Conservation (phyloP, 768 basidiomycete species). For the Coprinellus micaceus region DNA sequence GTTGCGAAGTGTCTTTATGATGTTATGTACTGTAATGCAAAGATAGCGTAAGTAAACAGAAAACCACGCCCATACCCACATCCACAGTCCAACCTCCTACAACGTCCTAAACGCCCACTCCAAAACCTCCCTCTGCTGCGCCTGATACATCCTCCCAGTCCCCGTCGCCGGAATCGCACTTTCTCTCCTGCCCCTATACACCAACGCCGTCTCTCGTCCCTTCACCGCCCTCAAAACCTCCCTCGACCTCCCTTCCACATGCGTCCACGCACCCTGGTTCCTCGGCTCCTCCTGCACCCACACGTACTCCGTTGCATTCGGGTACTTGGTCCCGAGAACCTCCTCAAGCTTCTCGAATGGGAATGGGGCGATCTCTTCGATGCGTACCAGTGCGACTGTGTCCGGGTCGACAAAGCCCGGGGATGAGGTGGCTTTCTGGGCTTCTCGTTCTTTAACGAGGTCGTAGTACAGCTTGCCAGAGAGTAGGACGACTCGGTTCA, state of each 20-base stretch:
- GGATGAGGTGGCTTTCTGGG: slow-evolving; percentile 19
- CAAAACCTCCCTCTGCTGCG: slow-evolving; percentile 61
- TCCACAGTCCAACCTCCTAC: neutral
- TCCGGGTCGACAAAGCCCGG: slow-evolving; percentile 32
- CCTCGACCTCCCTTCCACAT: slow-evolving; percentile 57
- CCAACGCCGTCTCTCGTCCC: slow-evolving; percentile 26
- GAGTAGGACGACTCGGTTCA: slow-evolving; percentile 67
- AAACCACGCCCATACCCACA: too few relatives aligned
- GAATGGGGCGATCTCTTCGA: slow-evolving; percentile 89
- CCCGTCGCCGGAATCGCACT: slow-evolving; percentile 78
- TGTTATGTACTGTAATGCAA: too few relatives aligned
- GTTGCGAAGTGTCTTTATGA: too few relatives aligned
- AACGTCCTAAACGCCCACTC: slow-evolving; percentile 53
- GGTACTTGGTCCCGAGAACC: slow-evolving; percentile 44
- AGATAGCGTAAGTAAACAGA: too few relatives aligned
- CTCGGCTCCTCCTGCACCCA: slow-evolving; percentile 89
- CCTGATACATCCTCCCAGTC: slow-evolving; percentile 61
- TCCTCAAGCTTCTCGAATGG: slow-evolving; percentile 57
- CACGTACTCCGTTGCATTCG: slow-evolving; percentile 35
- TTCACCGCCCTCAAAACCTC: slow-evolving; percentile 43
- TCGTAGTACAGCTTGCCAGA: slow-evolving; percentile 90
- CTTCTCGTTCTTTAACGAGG: slow-evolving; percentile 64
- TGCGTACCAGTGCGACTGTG: slow-evolving; percentile 63
- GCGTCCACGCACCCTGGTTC: slow-evolving; percentile 81
- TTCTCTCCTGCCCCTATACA: slow-evolving; percentile 65